Evolutionary conservation across 768 basidiomycete genomes (phyloP), one percentile per base, ranked within the genome.

Genomic region (Glaciozyma martinii): DNA sequence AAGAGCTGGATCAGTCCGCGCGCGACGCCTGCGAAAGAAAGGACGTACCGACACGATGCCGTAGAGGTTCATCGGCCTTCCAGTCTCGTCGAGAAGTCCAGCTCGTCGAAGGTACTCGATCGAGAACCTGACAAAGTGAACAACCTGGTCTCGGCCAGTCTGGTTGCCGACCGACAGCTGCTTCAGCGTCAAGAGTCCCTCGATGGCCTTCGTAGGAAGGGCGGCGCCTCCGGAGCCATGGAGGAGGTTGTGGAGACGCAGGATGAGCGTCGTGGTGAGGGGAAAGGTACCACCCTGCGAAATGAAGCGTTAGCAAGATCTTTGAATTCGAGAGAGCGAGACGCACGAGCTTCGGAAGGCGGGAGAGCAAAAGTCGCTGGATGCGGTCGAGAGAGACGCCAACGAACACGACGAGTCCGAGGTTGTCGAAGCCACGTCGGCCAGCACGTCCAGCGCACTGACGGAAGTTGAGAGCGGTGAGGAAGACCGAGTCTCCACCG

Each of bases 401-500:
- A 71, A 85, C 86, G 77, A 88, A 88, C 3, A 88, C 78, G 46
- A 87, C 86, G 59, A 85, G 85, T 10, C 86, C 86, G 0, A 85
- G 78, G 23, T 60, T 56, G 71, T 87, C 86, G 65, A 80, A 86
- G 3, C 86, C 86, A 71, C 86, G 81, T 50, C 86, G 81, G 63
- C 86, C 86, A 47, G 86, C 86, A 74, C 86, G 81, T 61, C 86
- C 86, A 53, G 85, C 81, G 65, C 85, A 86, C 79, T 87, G 86
- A 16, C 86, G 83, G 73, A 85, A 87, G 47, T 66, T 68, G 61
- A 74, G 65, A 23, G 73, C 84, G 85, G 69, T 40, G 59, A 42
- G 33, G 42, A 66, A 66, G 68, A 60, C 60, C 61, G 56, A 56
- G 62, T 59, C 65, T 29, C 66, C 46, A 27, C 47, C n/a, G 46